phyloP scores from a whole-genome alignment of 371 early-diverging fungal species.

The Mucor circinelloides region DNA sequence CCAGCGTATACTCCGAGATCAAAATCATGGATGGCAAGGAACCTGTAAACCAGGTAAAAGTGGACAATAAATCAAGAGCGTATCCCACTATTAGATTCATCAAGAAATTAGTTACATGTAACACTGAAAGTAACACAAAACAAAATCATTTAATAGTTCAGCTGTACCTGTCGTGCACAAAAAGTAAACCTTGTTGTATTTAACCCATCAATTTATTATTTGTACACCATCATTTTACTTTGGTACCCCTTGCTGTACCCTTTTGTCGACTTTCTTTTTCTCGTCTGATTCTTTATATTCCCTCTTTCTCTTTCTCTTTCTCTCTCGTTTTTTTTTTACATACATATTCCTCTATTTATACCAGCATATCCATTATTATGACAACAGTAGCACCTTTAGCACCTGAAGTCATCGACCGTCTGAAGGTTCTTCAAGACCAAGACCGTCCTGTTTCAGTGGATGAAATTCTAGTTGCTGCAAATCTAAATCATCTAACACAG shows the following conservation, averaged over 20 bases:
- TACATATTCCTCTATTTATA: background rate
- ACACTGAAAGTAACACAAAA: background rate
- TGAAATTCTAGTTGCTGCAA: constrained; percentile 36
- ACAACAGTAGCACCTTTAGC: constrained; percentile 22
- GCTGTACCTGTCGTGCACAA: background rate
- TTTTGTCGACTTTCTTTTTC: constrained; percentile 15
- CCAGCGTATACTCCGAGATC: no score
- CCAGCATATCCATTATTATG: background rate
- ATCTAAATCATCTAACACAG: constrained; percentile 29
- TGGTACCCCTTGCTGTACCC: background rate
- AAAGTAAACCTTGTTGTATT: background rate
- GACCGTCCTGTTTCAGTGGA: constrained; percentile 35
- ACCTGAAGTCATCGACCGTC: constrained; percentile 33
- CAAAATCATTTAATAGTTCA: background rate
- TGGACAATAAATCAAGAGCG: no score
- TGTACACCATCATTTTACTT: background rate
- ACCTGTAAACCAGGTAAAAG: no score
- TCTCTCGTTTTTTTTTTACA: background rate
- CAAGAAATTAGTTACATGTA: background rate
- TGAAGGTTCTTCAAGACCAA: constrained; percentile 29
- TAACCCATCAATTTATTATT: background rate
- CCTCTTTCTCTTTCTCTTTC: background rate
- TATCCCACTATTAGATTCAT: no score
- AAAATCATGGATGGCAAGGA: no score
- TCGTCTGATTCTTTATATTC: background rate